Conservation (phyloP, 805 yeast species). For the Ogataea pini region DNA sequence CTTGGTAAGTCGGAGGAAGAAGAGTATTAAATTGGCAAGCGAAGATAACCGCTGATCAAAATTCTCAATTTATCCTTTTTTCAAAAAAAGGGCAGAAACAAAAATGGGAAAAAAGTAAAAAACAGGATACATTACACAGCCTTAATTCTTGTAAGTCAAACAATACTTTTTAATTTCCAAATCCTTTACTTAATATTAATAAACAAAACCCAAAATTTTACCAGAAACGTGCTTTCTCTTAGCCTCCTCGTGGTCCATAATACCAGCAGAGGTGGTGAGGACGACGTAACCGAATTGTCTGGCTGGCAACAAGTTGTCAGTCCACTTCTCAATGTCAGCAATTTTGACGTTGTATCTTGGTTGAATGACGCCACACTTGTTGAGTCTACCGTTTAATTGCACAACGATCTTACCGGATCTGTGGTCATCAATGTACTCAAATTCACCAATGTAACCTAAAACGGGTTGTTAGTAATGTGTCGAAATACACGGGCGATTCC, state of each 20-base stretch:
- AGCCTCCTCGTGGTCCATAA: conserved; percentile 99
- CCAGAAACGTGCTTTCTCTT: conserved; percentile 99
- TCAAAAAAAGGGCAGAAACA: background rate
- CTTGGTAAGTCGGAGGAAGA: background rate
- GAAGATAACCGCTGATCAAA: background rate
- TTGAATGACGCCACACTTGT: conserved; percentile 98
- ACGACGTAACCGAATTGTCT: conserved; percentile 99
- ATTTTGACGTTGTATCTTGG: conserved; percentile 98
- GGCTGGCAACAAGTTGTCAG: conserved; percentile 96
- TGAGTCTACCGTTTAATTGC: conserved; percentile 96
- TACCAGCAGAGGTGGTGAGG: conserved; percentile 99
- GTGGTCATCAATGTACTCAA: conserved; percentile 99
- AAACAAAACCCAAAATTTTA: conserved; percentile 97
- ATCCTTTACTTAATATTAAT: conserved; percentile 70
- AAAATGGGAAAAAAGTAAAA: background rate
- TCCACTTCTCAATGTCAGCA: conserved; percentile 97
- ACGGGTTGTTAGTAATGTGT: conserved; percentile 35
- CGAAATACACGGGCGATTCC: conserved; percentile 4
- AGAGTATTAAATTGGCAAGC: background rate
- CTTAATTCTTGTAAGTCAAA: background rate
- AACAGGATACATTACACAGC: background rate
- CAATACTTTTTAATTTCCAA: background rate
- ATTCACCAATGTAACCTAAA: conserved; percentile 88
- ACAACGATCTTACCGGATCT: conserved; percentile 98
- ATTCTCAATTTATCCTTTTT: background rate